Evolutionary conservation across 2,329 filamentous ascomycete species (phyloP).

Genomic region (Metarhizium humberi): DNA sequence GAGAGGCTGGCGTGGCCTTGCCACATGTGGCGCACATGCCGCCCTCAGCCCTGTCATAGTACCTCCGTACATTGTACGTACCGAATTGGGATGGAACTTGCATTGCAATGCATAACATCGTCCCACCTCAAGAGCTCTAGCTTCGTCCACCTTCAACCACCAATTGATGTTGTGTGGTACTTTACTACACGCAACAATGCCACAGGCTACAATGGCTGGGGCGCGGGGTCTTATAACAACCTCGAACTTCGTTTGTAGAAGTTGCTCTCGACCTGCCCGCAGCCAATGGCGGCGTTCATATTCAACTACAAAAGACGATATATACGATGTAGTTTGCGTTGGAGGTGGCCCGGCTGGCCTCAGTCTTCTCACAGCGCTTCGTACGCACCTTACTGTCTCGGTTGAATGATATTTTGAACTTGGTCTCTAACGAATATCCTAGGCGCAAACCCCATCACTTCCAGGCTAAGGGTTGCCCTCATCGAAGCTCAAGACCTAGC

Average conservation of each 20-base stretch:
- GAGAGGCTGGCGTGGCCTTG: neutral
- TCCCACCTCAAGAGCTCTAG: neutral
- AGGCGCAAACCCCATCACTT: conserved; percentile 70
- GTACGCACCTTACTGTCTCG: conserved; percentile 35
- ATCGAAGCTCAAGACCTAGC: conserved; percentile 82
- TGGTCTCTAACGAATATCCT: conserved; percentile 1
- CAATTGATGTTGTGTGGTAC: neutral
- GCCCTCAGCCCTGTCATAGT: neutral
- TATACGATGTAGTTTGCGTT: conserved; percentile 90
- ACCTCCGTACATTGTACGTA: too few relatives aligned
- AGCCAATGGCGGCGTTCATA: conserved; percentile 30
- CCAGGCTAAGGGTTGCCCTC: conserved; percentile 72
- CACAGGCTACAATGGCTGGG: conserved; percentile 15
- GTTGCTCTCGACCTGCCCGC: conserved; percentile 32
- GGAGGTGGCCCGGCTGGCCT: conserved; percentile 85
- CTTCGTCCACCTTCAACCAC: neutral
- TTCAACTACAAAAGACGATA: conserved; percentile 46
- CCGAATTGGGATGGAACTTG: neutral
- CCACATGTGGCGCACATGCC: conserved; percentile 5
- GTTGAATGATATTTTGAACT: neutral
- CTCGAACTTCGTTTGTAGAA: conserved; percentile 34
- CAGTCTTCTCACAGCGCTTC: conserved; percentile 67
- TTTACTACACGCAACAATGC: neutral
- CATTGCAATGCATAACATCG: neutral
- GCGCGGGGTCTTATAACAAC: conserved; percentile 15